Evolutionary conservation across 768 basidiomycete genomes (phyloP), one percentile per base, ranked within the genome.

Genomic region (Mycena haematopus): DNA sequence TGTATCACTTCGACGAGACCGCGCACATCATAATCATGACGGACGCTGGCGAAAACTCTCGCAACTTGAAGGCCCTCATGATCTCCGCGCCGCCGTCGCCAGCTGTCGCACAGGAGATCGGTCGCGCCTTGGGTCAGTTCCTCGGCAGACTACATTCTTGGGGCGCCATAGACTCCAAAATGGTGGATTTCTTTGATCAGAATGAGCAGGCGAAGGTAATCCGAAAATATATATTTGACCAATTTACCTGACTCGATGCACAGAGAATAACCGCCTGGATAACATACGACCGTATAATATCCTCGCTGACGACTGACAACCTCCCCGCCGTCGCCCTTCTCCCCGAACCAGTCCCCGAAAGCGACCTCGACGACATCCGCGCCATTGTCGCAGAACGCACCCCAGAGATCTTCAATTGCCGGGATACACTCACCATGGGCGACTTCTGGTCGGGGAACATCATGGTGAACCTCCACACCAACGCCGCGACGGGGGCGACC

Each of bases 361-460:
- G 60, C 6, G 72, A 77, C 61, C 68, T 85, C 25, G 64, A 63
- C 7, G 65, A 67, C 35, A 71, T 83, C 35, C 73, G 66, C 50
- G 69, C 73, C 7, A 71, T 78, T 45, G 52, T 71, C 31, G 57
- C 56, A 7, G 73, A 70, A 11, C 65, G 60, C 31, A 55, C 75
- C 22, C 63, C 71, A 46, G 77, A 79, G 45, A 62, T 72, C 67
- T 44, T 25, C 14, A 29, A 10, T 33, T 31, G n/a, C 29, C 45
- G 42, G 27, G 42, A 31, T 9, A 29, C 31, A 24, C 33, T 55
- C 2, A 38, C 31, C 21, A 85, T 86, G 84, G 89, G 90, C 0
- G 89, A 91, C 72, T 86, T 90, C 68, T 91, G 89, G 89, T 82
- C 89, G 1, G 90, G 89, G 0, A 90, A 91, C 68, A 65, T 90